phyloP scores from a whole-genome alignment of 768 basidiomycete species.

The Lentinula sp. region DNA sequence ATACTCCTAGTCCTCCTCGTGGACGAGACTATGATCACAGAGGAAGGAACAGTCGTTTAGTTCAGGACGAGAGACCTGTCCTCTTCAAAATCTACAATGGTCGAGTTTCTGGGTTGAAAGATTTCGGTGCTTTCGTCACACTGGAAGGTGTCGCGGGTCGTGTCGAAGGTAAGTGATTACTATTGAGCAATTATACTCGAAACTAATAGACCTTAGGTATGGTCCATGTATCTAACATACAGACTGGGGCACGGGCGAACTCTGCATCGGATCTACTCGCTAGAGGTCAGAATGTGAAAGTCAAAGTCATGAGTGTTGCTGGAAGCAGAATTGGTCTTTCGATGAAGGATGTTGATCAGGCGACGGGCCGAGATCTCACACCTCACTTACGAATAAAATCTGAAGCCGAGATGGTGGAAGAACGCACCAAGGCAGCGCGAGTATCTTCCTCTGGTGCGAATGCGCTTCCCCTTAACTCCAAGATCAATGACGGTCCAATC shows the following conservation, averaged over 20 bases:
- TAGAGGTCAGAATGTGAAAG: constrained; percentile 82
- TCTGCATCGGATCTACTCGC: constrained; percentile 83
- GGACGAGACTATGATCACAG: constrained; percentile 37
- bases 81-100: constrained; percentile 95
- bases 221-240: constrained; percentile 94
- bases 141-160: constrained; percentile 84
- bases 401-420: constrained; percentile 89
- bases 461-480: constrained; percentile 66
- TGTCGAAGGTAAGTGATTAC: constrained; percentile 67
- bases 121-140: constrained; percentile 93
- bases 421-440: constrained; percentile 50
- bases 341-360: constrained; percentile 98
- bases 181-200: neutral
- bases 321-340: constrained; percentile 79
- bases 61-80: constrained; percentile 75
- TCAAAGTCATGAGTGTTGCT: constrained; percentile 94
- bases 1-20: constrained; percentile 56
- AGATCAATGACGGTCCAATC: constrained; percentile 45
- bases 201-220: constrained; percentile 54
- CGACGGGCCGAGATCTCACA: constrained; percentile 82
- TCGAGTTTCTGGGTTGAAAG: constrained; percentile 77
- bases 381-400: constrained; percentile 94
- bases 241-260: constrained; percentile 77
- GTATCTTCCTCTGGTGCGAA: constrained; percentile 75
- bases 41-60: constrained; percentile 21